These are phyloP conservation scores for Anaeromyces robustus DNA, from an alignment of 192 early-diverging fungal genomes.

Conservation along the genomic window DNA sequence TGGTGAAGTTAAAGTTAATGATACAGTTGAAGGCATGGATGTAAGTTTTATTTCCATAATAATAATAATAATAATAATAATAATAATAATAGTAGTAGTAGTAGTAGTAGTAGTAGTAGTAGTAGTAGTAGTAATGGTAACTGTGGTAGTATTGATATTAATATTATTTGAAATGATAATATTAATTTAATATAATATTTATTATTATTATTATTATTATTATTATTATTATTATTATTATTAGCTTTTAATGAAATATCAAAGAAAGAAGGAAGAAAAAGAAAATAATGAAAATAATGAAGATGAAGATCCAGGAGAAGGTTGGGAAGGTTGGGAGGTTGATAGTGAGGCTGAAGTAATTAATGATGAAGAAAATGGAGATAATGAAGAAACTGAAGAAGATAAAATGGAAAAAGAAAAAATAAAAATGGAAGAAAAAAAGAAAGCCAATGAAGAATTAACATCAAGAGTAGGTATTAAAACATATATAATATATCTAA, in stretches of 20 bases:
- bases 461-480: neutral
- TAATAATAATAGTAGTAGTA: too few species aligned
- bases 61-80: too few species aligned
- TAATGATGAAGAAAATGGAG: constrained; percentile 5
- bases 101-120: too few species aligned
- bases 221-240: constrained; percentile 1
- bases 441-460: constrained; percentile 14
- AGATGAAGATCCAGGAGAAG: constrained; percentile 9
- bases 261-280: constrained; percentile 16
- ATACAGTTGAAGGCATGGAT: constrained; percentile 70
- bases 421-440: constrained; percentile 5
- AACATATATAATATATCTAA: too few species aligned
- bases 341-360: constrained; percentile 13
- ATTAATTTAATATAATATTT: neutral
- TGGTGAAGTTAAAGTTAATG: constrained; percentile 50
- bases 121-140: too few species aligned
- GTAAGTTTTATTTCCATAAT: neutral
- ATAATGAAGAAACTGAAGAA: constrained; percentile 7
- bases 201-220: constrained; percentile 14
- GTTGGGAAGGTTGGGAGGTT: constrained; percentile 9
- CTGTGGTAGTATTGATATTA: too few species aligned
- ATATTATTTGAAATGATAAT: too few species aligned
- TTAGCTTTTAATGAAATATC: neutral
- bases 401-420: constrained; percentile 7
- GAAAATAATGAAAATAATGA: constrained; percentile 7